These are phyloP conservation scores for Chaetothyriales sp. DNA, from an alignment of 2,329 filamentous ascomycete species.

Conservation along the genomic window DNA sequence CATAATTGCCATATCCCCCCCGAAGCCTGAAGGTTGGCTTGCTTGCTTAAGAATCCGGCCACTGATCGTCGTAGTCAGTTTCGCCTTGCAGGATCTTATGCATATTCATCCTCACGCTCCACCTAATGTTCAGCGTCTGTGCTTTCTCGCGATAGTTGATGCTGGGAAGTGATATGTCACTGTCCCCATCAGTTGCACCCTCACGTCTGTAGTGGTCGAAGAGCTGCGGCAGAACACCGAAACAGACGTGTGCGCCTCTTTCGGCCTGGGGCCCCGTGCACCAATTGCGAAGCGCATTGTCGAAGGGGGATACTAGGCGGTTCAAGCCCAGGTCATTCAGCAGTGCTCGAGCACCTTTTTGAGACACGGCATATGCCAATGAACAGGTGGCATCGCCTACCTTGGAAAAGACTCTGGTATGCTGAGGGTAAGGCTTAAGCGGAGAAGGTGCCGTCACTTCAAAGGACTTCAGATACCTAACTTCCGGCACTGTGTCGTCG, in stretches of 20 bases:
- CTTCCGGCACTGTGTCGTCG: slow-evolving; percentile 1
- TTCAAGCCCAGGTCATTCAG: slow-evolving; percentile 14
- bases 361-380: slow-evolving; percentile 25
- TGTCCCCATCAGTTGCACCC: too few relatives aligned
- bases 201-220: background rate
- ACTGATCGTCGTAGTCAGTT: background rate
- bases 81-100: background rate
- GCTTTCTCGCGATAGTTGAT: too few relatives aligned
- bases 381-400: slow-evolving; percentile 19
- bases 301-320: slow-evolving; percentile 22
- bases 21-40: too few relatives aligned
- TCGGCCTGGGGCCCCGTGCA: background rate
- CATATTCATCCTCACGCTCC: background rate
- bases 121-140: background rate
- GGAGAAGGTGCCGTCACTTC: background rate
- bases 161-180: too few relatives aligned
- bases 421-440: background rate
- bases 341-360: slow-evolving; percentile 29
- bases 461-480: background rate
- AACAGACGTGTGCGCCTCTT: background rate
- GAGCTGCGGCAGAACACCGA: background rate
- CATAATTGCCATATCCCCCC: too few relatives aligned
- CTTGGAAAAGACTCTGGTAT: slow-evolving; percentile 1
- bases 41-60: too few relatives aligned
- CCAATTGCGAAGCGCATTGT: slow-evolving; percentile 13